phyloP scores from a whole-genome alignment of 768 basidiomycete species.

The Phanerochaete sordida region DNA sequence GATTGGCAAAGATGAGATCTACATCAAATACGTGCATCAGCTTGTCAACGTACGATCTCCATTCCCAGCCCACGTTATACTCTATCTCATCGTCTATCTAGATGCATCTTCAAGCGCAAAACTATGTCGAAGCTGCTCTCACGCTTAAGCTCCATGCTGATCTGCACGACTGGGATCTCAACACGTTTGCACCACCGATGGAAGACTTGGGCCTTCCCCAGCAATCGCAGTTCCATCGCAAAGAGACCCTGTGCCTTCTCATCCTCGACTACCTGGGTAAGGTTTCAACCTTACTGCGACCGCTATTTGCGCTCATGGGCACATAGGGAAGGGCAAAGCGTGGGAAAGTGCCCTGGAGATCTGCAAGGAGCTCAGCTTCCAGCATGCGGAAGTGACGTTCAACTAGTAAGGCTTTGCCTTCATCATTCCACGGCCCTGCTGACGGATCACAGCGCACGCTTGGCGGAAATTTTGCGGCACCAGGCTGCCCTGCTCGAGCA shows the following conservation, averaged over 20 bases:
- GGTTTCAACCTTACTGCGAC: constrained; percentile 16
- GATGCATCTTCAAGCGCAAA: constrained; percentile 88
- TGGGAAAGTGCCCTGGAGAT: constrained; percentile 94
- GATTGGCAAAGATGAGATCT: constrained; percentile 90
- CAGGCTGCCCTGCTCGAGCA: constrained; percentile 86
- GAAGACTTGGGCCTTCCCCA: constrained; percentile 87
- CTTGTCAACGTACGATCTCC: constrained; percentile 70
- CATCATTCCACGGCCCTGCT: not conserved
- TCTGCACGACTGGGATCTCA: constrained; percentile 86
- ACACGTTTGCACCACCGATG: constrained; percentile 79
- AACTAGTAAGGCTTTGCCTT: constrained; percentile 62
- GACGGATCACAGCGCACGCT: constrained; percentile 50
- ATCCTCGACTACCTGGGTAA: constrained; percentile 92
- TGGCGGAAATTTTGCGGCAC: constrained; percentile 83
- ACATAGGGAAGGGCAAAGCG: constrained; percentile 88
- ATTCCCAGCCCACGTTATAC: not conserved
- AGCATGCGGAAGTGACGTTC: constrained; percentile 87
- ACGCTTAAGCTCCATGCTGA: constrained; percentile 94
- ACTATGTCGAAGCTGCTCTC: constrained; percentile 89
- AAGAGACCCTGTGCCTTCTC: constrained; percentile 86
- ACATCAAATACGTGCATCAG: constrained; percentile 94
- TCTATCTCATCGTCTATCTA: constrained; percentile 25
- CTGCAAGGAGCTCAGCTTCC: constrained; percentile 85
- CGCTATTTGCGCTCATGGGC: constrained; percentile 6
- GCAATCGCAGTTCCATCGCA: constrained; percentile 91